Base-by-base conservation (phyloP, 371 early-diverging fungal species). In the Apophysomyces ossiformis region DNA sequence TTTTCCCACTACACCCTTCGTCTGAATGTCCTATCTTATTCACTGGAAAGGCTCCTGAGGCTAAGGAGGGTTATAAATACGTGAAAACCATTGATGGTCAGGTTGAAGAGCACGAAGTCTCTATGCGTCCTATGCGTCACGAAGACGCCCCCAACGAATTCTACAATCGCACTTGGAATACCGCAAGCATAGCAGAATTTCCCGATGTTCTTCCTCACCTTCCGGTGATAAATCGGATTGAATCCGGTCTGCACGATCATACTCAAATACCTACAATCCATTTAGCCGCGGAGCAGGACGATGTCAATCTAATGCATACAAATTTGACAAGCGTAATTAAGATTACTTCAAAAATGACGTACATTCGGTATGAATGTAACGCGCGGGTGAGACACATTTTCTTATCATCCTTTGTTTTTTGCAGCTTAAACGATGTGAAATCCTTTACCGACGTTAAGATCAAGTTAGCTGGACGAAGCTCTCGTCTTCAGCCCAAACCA, bases 381-480 rank as follows among this genome's bases (percentile, higher is more conserved):
- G 21, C n/a, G 16, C 11, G 54, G 4, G 7, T 21, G 7, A 21
- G 54, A 18, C 35, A 32, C 3, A 5, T 18, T 5, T 50, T n/a
- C 16, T 41, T 13, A 41, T 41, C 41, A 41, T 41, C 32, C 32
- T 26, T 26, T 26, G 32, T 26, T 26, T 26, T 26, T 21, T 21
- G 1, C 50, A 77, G 78, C 11, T 45, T 61, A 9, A 64, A 67
- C n/a, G 41, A 67, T 36, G 63, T 74, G 4, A 57, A 69, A 43
- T 32, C 60, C 9, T 70, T 77, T 15, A 56, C 60, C 0, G 61
- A 67, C 15, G 71, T 61, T 1, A 57, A 72, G 36, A 65, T 81
- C 21, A 63, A 68, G 50, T 45, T 81, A 9, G 67, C 74, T 3
- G 81, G 81, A 2, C 70, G 78, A 9, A 70, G 71, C 5, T 74